Evolutionary conservation across 2,329 filamentous ascomycete genomes (phyloP).

Genomic region (Penicillium sp.): DNA sequence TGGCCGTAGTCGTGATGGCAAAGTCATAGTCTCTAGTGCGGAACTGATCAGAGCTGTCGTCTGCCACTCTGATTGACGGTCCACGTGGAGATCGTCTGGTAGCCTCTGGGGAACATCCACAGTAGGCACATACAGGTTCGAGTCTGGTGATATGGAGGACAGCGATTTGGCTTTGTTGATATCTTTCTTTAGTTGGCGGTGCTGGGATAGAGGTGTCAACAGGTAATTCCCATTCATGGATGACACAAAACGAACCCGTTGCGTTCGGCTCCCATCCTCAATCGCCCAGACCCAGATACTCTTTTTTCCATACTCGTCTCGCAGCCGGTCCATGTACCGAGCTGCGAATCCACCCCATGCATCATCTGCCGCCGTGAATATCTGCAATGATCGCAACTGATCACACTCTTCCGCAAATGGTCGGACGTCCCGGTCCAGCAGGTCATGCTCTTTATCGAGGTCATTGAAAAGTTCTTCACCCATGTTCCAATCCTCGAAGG

Average conservation of each 20-base stretch:
- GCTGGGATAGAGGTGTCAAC: constrained; percentile 33
- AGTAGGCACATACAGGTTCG: constrained; percentile 73
- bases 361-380: constrained; percentile 66
- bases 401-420: constrained; percentile 91
- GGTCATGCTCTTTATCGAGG: constrained; percentile 72
- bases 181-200: constrained; percentile 59
- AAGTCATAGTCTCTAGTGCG: constrained; percentile 69
- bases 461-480: constrained; percentile 70
- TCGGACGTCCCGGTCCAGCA: constrained; percentile 84
- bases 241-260: constrained; percentile 45
- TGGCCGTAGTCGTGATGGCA: constrained; percentile 59
- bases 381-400: constrained; percentile 79
- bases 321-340: constrained; percentile 66
- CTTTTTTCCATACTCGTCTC: constrained; percentile 87
- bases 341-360: constrained; percentile 75
- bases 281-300: constrained; percentile 82
- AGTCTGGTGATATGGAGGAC: constrained; percentile 60
- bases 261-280: constrained; percentile 55
- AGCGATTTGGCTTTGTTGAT: constrained; percentile 70
- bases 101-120: constrained; percentile 54
- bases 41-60: constrained; percentile 68
- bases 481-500: constrained; percentile 69
- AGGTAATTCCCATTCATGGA: constrained; percentile 1
- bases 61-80: constrained; percentile 68
- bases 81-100: constrained; percentile 55